phyloP scores from a whole-genome alignment of 1,284 basidiomycete genomes.

The Naganishia sp. region DNA sequence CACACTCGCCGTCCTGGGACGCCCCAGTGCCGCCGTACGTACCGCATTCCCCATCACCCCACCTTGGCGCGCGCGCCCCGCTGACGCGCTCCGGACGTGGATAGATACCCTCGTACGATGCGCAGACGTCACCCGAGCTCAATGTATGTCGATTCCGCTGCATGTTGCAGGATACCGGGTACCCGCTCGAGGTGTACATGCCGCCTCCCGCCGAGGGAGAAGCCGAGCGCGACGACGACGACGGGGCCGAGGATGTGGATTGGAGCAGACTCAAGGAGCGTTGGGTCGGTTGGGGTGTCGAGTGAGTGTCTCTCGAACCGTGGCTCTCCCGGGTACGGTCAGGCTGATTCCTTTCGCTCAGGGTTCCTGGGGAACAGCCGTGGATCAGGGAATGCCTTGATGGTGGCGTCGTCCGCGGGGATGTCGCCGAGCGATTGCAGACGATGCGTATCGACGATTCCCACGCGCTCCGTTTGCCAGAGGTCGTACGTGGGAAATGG shows the following conservation, averaged over 20 bases:
- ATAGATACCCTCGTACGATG: conserved; percentile 41
- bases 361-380: conserved; percentile 46
- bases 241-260: conserved; percentile 21
- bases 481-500: conserved; percentile 41
- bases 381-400: conserved; percentile 37
- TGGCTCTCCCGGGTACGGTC: background rate
- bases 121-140: conserved; percentile 34
- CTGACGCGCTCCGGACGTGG: background rate
- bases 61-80: background rate
- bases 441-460: background rate
- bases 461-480: background rate
- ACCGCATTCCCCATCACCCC: background rate
- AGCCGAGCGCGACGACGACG: conserved; percentile 10
- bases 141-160: conserved; percentile 50
- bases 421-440: background rate
- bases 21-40: background rate
- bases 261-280: conserved; percentile 48
- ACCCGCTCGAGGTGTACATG: conserved; percentile 52
- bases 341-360: conserved; percentile 25
- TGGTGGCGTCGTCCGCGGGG: background rate
- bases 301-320: conserved; percentile 42
- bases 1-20: background rate
- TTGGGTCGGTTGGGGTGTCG: conserved; percentile 53
- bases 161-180: conserved; percentile 53
- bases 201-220: conserved; percentile 33